phyloP scores from a whole-genome alignment of 306 rosid species.

The Albizia julibrissin region DNA sequence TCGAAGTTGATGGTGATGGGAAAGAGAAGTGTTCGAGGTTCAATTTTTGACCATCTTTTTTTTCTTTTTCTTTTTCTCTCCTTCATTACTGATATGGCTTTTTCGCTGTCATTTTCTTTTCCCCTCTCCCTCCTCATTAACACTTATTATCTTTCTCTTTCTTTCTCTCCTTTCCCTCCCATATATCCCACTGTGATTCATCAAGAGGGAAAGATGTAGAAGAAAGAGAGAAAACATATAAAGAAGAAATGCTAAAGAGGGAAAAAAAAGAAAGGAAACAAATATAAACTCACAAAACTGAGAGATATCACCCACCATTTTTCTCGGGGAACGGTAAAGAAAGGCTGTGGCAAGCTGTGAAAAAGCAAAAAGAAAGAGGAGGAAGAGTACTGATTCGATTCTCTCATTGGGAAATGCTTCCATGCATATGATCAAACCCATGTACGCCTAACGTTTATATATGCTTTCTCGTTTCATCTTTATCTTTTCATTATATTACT shows the following conservation, averaged over 20 bases:
- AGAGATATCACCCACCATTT: constrained; percentile 54
- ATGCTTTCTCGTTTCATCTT: constrained; percentile 51
- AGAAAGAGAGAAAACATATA: constrained; percentile 24
- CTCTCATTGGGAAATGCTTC: constrained; percentile 94
- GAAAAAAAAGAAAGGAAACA: background rate
- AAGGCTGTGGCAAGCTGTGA: constrained; percentile 90
- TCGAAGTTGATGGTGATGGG: constrained; percentile 87
- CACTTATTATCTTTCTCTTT: constrained; percentile 38
- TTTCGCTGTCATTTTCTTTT: constrained; percentile 74
- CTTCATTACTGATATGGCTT: constrained; percentile 56
- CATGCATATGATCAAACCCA: constrained; percentile 71
- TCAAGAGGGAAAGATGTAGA: background rate
- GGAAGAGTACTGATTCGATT: constrained; percentile 86
- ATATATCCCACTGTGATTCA: constrained; percentile 10
- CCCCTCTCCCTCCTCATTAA: constrained; percentile 49
- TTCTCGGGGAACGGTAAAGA: constrained; percentile 95
- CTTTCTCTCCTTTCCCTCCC: constrained; percentile 10
- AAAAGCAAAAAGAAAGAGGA: constrained; percentile 78
- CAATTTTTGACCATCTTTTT: constrained; percentile 94
- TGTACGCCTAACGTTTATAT: constrained; percentile 45
- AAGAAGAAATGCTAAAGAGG: constrained; percentile 21
- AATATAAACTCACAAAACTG: constrained; percentile 3
- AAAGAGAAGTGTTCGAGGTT: constrained; percentile 87
- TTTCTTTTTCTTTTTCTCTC: constrained; percentile 55
- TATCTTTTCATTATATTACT: constrained; percentile 37